Percentiles rank a stretch among this genome's conserved stretches.
Evolutionary conservation across 2,329 filamentous ascomycete genomes (phyloP).

Genomic region (Orbilia brochopaga): DNA sequence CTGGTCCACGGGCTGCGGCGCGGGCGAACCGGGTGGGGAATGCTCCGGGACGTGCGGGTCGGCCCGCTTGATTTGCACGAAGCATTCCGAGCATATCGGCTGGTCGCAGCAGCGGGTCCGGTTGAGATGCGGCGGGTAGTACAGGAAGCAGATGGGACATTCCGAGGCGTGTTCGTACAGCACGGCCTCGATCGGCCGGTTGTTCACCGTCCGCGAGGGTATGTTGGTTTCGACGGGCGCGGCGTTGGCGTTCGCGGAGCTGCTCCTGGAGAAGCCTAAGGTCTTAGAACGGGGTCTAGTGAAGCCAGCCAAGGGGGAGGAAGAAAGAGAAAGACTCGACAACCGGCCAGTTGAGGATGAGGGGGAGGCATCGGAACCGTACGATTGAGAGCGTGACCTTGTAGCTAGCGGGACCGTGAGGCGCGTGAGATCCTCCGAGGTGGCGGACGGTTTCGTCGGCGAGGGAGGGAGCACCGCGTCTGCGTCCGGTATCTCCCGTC

Average conservation of each 20-base stretch:
- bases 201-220: slow-evolving; percentile 64
- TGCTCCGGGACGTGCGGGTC: slow-evolving; percentile 90
- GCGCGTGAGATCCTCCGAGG: slow-evolving; percentile 69
- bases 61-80: slow-evolving; percentile 95
- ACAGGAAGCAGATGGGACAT: slow-evolving; percentile 95
- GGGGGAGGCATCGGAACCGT: slow-evolving; percentile 74
- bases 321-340: slow-evolving; percentile 63
- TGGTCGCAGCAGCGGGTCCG: slow-evolving; percentile 94
- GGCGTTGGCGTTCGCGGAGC: slow-evolving; percentile 45
- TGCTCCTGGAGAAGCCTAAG: slow-evolving; percentile 72
- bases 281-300: slow-evolving; percentile 89
- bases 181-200: slow-evolving; percentile 89
- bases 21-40: slow-evolving; percentile 57
- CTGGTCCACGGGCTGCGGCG: slow-evolving; percentile 57
- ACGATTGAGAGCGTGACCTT: slow-evolving; percentile 71
- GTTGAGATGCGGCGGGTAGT: slow-evolving; percentile 93
- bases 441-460: slow-evolving; percentile 61
- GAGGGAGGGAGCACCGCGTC: slow-evolving; percentile 74
- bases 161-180: slow-evolving; percentile 89
- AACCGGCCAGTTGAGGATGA: slow-evolving; percentile 60
- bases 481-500: slow-evolving; percentile 79
- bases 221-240: slow-evolving; percentile 53
- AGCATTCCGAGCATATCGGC: slow-evolving; percentile 96
- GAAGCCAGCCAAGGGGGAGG: slow-evolving; percentile 50
- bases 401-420: slow-evolving; percentile 80